Conservation (phyloP, 106 monocot genomes). For the Dioscorea alata region DNA sequence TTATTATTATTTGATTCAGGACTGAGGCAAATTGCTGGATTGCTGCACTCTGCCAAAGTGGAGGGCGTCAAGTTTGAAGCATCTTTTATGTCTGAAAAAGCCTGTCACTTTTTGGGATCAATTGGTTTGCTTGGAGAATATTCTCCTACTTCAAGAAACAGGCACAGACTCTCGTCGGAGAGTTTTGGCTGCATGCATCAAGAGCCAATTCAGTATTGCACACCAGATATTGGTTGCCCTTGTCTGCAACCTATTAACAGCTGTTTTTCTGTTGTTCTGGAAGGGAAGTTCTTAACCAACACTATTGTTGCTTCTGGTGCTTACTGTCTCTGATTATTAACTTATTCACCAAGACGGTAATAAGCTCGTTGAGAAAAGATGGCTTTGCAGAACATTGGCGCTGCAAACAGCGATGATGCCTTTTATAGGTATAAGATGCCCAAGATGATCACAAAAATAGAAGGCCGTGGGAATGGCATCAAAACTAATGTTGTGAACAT, state of each 20-base stretch:
- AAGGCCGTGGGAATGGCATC: conserved; percentile 85
- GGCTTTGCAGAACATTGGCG: conserved; percentile 75
- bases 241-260: no score
- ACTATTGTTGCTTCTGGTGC: no score
- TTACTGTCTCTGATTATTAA: no score
- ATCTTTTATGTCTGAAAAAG: conserved; percentile 64
- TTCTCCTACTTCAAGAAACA: conserved; percentile 39
- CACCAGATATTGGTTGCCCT: no score
- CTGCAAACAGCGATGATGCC: conserved; percentile 79
- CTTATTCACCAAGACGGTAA: not conserved
- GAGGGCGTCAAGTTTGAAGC: conserved; percentile 18
- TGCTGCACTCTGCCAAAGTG: conserved; percentile 10
- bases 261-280: no score
- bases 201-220: no score
- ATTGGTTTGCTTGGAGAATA: conserved; percentile 57
- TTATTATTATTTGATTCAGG: no score
- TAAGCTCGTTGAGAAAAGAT: conserved; percentile 22
- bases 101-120: conserved; percentile 40
- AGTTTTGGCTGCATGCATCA: conserved; percentile 21
- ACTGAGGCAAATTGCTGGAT: no score
- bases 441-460: conserved; percentile 82
- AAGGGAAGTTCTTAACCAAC: no score
- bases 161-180: conserved; percentile 2
- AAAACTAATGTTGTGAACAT: conserved; percentile 86
- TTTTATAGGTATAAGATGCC: conserved; percentile 93